Base-by-base conservation (phyloP, 192 early-diverging fungal genomes). In the Coemansia biformis region DNA sequence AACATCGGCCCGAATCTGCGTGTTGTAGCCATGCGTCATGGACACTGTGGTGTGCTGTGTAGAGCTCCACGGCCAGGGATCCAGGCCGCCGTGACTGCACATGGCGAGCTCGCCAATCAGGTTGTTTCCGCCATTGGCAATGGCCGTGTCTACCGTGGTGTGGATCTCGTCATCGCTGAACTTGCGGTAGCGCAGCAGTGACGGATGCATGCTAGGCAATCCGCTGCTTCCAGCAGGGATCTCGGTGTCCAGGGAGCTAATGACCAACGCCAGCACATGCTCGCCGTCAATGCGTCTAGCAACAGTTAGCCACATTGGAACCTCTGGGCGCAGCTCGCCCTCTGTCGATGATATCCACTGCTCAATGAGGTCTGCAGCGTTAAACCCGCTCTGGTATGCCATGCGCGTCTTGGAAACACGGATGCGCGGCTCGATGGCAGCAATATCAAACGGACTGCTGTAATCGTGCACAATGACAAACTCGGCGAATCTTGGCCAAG, bases 391-490 rank as follows among this genome's bases (percentile, higher is more conserved):
- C 0, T 23, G 37, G 44, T 48, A 57, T 4, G 22, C n/a, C 3
- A 43, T n/a, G n/a, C 67, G 60, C 4, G n/a, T 34, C 48, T 62
- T 63, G 17, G 59, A 52, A 1, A 63, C 57, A 0, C 67, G 40
- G 11, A 71, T 15, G 2, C 52, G 47, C 17, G 67, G 67, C 57
- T 71, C 67, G 24, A 71, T 33, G n/a, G 32, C 46, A 16, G 33
- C 22, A 15, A 54, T 38, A 17, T 54, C 52, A 26, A 71, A 71
- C 0, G 56, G 12, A 2, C 51, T 40, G 5, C 21, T 21, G 22
- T 59, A 63, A 40, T 71, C 56, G 1, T 48, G 22, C 22, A 71
- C 67, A 5, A 71, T 60, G 2, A 71, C 52, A 54, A 71, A 58
- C 48, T 71, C 67, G 21, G 60, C 48, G 54, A 71, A 71, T 0